Evolutionary conservation across 2,329 filamentous ascomycete species (phyloP).

Genomic region (Colletotrichum paranaense): DNA sequence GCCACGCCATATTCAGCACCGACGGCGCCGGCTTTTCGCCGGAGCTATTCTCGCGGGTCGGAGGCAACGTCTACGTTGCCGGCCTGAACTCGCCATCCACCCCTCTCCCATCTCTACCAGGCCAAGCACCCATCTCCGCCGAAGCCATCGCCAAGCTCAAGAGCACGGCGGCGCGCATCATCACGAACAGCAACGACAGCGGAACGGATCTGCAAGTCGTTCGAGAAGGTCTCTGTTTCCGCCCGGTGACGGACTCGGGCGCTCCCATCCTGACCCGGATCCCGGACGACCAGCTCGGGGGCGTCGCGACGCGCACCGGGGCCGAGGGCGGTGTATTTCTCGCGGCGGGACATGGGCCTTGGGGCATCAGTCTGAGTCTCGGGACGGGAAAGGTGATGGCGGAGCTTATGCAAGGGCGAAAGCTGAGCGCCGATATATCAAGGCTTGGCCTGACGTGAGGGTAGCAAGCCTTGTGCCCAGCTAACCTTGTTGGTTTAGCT

Average conservation of each 20-base stretch:
- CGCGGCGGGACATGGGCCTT: conserved; percentile 79
- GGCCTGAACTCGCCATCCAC: conserved; percentile 71
- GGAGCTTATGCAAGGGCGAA: conserved; percentile 73
- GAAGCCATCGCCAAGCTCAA: conserved; percentile 61
- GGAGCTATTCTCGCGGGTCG: conserved; percentile 76
- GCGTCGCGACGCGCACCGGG: conserved; percentile 53
- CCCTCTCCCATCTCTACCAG: conserved; percentile 68
- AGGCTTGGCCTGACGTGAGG: conserved; percentile 48
- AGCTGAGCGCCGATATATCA: conserved; percentile 69
- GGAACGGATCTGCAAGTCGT: conserved; percentile 69
- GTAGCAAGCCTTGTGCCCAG: neutral
- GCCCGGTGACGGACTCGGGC: conserved; percentile 74
- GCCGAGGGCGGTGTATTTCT: conserved; percentile 74
- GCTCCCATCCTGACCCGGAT: conserved; percentile 72
- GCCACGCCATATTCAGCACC: conserved; percentile 77
- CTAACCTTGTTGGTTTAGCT: neutral
- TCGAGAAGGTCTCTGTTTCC: conserved; percentile 76
- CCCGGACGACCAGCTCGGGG: conserved; percentile 64
- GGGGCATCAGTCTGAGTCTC: conserved; percentile 74
- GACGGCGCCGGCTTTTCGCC: conserved; percentile 70
- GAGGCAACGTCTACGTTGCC: conserved; percentile 78
- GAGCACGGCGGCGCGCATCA: conserved; percentile 57
- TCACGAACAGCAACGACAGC: conserved; percentile 49
- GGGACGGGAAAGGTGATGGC: conserved; percentile 79
- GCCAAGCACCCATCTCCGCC: conserved; percentile 56